Percentiles rank a stretch among this genome's conserved stretches.
Evolutionary conservation across 345 rosid genomes (phyloP).

Genomic region (Boechera stricta): DNA sequence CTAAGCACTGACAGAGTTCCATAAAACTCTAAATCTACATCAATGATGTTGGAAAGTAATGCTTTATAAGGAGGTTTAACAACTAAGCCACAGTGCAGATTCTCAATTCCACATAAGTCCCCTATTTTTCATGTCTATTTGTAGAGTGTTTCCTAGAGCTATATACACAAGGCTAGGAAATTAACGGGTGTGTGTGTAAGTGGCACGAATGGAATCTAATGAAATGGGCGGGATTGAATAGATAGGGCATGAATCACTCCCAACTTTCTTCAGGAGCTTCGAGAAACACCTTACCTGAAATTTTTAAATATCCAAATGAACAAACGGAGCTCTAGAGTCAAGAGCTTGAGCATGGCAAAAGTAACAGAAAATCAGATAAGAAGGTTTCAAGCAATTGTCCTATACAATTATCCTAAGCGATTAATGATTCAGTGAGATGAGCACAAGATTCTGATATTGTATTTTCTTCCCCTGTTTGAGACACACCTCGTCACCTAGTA

Average conservation of each 20-base stretch:
- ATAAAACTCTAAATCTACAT: background rate
- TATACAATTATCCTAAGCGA: conserved; percentile 1
- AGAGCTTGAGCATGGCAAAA: background rate
- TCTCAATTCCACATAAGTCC: background rate
- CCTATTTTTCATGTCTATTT: too few species aligned
- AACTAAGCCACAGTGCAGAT: background rate
- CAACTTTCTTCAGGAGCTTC: conserved; percentile 76
- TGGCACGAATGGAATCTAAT: conserved; percentile 55
- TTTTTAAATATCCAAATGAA: conserved; percentile 11
- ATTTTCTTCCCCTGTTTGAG: background rate
- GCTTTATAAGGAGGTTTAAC: background rate
- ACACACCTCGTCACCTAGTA: background rate
- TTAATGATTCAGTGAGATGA: background rate
- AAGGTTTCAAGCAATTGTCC: background rate
- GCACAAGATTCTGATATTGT: background rate
- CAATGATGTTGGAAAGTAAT: background rate
- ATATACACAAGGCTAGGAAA: conserved; percentile 27
- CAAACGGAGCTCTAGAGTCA: conserved; percentile 12
- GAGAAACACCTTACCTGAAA: conserved; percentile 81
- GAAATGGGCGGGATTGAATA: conserved; percentile 58
- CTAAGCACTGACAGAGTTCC: background rate
- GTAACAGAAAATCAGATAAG: conserved; percentile 24
- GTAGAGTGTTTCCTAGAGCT: background rate
- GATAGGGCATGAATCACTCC: conserved; percentile 61
- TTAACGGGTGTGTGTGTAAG: conserved; percentile 66